Evolutionary conservation across 106 monocot species (phyloP).

Genomic region (Apostasia ramifera): DNA sequence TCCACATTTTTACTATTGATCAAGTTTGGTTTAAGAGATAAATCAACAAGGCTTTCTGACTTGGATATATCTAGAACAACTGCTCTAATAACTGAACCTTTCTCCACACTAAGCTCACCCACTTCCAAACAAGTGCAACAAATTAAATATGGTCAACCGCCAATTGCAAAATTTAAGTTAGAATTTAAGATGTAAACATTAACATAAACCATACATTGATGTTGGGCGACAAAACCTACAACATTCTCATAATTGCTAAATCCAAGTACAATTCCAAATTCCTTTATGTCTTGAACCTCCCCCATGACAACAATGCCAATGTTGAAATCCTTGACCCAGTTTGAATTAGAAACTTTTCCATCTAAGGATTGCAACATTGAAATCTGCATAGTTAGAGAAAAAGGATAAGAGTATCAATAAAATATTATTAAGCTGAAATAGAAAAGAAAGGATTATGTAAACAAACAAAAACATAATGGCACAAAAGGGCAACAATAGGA

Average conservation of each 20-base stretch:
- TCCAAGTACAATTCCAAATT: conserved; percentile 68
- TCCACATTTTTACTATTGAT: conserved; percentile 19
- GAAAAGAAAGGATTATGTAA: neutral
- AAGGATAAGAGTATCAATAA: neutral
- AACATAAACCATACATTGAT: conserved; percentile 59
- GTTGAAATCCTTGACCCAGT: conserved; percentile 30
- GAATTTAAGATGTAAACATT: neutral
- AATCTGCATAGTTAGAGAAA: conserved; percentile 38
- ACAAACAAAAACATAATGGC: neutral
- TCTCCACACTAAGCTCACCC: conserved; percentile 43
- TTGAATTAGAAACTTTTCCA: conserved; percentile 16
- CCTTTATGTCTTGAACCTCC: conserved; percentile 72
- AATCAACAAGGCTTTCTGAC: conserved; percentile 65
- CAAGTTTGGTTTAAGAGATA: conserved; percentile 73
- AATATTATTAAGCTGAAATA: neutral
- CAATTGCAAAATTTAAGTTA: neutral
- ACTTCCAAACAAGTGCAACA: conserved; percentile 32
- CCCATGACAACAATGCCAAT: conserved; percentile 74
- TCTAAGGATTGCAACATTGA: conserved; percentile 38
- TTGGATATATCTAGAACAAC: conserved; percentile 59
- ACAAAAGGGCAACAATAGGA: neutral
- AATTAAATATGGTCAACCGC: neutral
- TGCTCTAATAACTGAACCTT: conserved; percentile 58
- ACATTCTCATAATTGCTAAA: conserved; percentile 59
- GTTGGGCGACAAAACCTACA: conserved; percentile 77